Evolutionary conservation across 441 rosid genomes (phyloP), one percentile per base, ranked within the genome.

Genomic region (Mallotus japonicus): DNA sequence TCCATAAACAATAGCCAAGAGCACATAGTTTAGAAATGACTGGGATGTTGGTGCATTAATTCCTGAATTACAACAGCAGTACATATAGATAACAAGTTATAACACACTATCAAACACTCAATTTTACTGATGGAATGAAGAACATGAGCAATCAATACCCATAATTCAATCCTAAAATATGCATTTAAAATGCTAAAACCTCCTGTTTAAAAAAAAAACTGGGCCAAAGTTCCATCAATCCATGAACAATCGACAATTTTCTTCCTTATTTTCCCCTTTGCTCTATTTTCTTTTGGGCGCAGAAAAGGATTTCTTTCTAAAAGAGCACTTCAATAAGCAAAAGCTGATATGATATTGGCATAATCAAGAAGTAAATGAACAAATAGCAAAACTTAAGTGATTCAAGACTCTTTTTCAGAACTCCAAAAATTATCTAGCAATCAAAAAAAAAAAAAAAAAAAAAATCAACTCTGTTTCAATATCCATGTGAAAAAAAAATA

Each of bases 21-120:
- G 67, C 53, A 87, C 81, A 75, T 92, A 88, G 83, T 88, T 86
- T 47, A 90, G 79, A 74, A 90, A 89, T 10, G 92, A 82, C 78
- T 94, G 99, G 16, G 96, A 88, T 70, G 92, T 87, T 15, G 97
- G 99, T 7, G 88, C 96, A 80, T 90, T 87, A 60, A 92, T 85
- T 76, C 94, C 97, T 94, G 76, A 37, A 40, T 65, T 55, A 2
- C 32, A 40, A 81, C 11, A 68, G 56, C n/a, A 49, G 70, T 69
- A 60, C 11, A 70, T 10, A 49, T 50, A 62, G 40, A 34, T 34
- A 62, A 51, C 50, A 61, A 44, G 54, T 64, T 13, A 63, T 16
- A 59, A 42, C 57, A 20, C 62, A 59, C 17, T 46, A 63, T 49
- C 70, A 47, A 19, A 37, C 20, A 53, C 69, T 9, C 19, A 53